Evolutionary conservation across 805 yeast genomes (phyloP), one percentile per base, ranked within the genome.

Genomic region (Kodamaea jinghongensis): DNA sequence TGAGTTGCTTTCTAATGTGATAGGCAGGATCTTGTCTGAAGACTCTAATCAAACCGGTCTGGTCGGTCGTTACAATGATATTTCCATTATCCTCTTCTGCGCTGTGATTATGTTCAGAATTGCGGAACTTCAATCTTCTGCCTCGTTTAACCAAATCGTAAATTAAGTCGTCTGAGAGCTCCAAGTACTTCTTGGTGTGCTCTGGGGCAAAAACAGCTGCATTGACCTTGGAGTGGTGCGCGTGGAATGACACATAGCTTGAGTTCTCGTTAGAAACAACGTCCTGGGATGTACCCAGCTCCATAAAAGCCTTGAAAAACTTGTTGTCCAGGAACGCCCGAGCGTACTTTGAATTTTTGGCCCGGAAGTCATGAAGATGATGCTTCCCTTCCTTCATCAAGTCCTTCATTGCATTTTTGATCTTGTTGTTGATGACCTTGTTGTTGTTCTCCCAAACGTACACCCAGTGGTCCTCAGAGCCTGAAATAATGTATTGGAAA

Each of bases 391-490:
- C 72, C 6, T 50, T 38, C 13, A 63, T 50, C 10, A 66, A 35
- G 15, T 68, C 75, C 34, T 58, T 62, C 31, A 69, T 41, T 1
- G 68, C 59, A 28, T 44, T 53, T 23, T 56, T 61, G 38, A 71
- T 51, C 49, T 51, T 64, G 47, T 58, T 70, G 54, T 64, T 73
- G 48, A 63, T 64, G 49, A 63, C 65, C 26, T 60, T 52, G 39
- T 68, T 66, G 46, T 68, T 63, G 48, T 70, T 59, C 40, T 75
- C 73, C 98, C 98, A 91, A 9, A 86, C 64, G 54, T 89, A 90
- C 10, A 86, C 77, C 80, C 89, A 80, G 49, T 86, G 87, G 61
- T 90, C 93, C 56, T 90, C 96, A 9, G 95, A 84, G 0, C 96
- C 96, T 6, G 85, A 71, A 6, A 89, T 72, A 4, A 89, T 73